Percentiles rank a stretch among this genome's conserved stretches.
Conservation (phyloP, 2,329 filamentous ascomycete species). For the Zopfia rhizophila region DNA sequence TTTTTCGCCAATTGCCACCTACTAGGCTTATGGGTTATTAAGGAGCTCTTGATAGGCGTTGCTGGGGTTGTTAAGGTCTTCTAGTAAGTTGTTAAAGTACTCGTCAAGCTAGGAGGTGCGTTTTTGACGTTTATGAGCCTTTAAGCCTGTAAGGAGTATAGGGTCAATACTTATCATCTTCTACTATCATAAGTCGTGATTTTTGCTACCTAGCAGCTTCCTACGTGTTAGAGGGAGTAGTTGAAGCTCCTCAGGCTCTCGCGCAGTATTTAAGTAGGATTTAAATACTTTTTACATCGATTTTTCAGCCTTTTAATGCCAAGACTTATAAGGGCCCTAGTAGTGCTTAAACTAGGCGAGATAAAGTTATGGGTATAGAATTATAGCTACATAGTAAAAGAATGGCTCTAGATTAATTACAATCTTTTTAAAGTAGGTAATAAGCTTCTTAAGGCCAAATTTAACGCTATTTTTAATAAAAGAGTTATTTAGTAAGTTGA, state of each 20-base stretch:
- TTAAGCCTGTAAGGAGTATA: conserved; percentile 3
- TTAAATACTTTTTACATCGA: conserved; percentile 8
- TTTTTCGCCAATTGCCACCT: conserved; percentile 6
- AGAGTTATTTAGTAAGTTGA: too few relatives aligned
- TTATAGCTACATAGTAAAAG: conserved; percentile 13
- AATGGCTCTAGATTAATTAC: conserved; percentile 6
- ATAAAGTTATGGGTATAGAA: conserved; percentile 13
- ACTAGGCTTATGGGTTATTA: conserved; percentile 12
- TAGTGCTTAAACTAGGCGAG: conserved; percentile 15
- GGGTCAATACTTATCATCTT: conserved; percentile 8
- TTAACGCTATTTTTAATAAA: conserved; percentile 4
- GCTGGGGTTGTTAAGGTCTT: conserved; percentile 4
- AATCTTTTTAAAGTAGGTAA: conserved; percentile 17
- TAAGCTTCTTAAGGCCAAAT: conserved; percentile 15
- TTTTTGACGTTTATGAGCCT: conserved; percentile 14
- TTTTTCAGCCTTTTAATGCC: conserved; percentile 6
- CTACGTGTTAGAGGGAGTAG: neutral
- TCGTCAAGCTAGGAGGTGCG: conserved; percentile 10
- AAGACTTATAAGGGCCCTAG: conserved; percentile 5
- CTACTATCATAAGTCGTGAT: neutral
- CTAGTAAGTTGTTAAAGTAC: conserved; percentile 10
- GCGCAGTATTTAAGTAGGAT: conserved; percentile 1
- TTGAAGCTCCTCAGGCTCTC: neutral
- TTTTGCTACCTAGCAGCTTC: conserved; percentile 7
- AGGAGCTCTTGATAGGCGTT: neutral